Conservation (phyloP, 2,329 filamentous ascomycete species). For the Fusarium devonianum region DNA sequence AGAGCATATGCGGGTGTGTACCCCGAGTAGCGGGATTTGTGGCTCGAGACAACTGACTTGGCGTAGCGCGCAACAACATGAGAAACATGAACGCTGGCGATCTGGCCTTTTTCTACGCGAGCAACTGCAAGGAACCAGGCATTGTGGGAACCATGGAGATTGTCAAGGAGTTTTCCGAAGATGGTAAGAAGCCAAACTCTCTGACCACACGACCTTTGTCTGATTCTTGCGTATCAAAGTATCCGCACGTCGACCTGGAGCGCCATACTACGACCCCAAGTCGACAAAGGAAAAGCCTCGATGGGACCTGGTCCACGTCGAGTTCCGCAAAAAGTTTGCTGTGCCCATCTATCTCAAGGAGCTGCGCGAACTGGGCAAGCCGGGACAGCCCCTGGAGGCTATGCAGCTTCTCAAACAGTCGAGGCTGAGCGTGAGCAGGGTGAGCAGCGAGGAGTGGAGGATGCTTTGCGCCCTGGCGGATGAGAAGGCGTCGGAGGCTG, state of each 20-base stretch:
- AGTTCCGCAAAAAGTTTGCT: slow-evolving; percentile 83
- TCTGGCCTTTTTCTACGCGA: slow-evolving; percentile 96
- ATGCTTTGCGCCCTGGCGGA: slow-evolving; percentile 64
- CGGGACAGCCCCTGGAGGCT: slow-evolving; percentile 65
- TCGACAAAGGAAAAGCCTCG: slow-evolving; percentile 63
- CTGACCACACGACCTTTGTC: accelerated
- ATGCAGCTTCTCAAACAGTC: slow-evolving; percentile 86
- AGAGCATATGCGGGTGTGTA: slow-evolving; percentile 56
- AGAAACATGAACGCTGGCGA: slow-evolving; percentile 91
- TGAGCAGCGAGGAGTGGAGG: slow-evolving; percentile 70
- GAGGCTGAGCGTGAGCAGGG: slow-evolving; percentile 81
- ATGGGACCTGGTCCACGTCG: slow-evolving; percentile 91
- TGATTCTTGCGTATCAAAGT: slow-evolving; percentile 27
- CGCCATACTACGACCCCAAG: slow-evolving; percentile 83
- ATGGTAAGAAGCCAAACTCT: slow-evolving; percentile 63
- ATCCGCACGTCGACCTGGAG: slow-evolving; percentile 44
- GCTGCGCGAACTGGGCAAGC: slow-evolving; percentile 69
- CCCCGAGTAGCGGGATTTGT: accelerated
- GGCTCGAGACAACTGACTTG: not conserved
- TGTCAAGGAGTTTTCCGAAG: slow-evolving; percentile 81
- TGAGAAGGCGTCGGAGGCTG: slow-evolving; percentile 50
- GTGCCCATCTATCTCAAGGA: slow-evolving; percentile 74
- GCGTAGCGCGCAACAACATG: slow-evolving; percentile 81
- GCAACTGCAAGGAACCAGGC: slow-evolving; percentile 87
- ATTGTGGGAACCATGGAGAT: slow-evolving; percentile 91